Evolutionary conservation across 306 rosid genomes (phyloP), one percentile per base, ranked within the genome.

Genomic region (Clitoria ternatea): DNA sequence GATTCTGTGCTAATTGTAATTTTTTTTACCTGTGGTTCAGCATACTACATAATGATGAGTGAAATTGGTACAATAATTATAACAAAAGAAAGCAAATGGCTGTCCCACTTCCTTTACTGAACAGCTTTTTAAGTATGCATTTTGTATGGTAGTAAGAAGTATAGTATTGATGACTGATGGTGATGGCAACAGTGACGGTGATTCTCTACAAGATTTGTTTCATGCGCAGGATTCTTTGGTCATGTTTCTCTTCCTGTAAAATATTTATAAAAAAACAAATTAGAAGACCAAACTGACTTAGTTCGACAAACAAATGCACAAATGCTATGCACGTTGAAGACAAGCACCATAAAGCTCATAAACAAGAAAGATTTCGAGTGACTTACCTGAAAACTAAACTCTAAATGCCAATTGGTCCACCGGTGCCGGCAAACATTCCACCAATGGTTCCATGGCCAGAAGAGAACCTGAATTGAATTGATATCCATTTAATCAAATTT

Each of bases 391-490:
- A 48, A 15, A 29, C 22, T 69, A 73, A 64, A 77, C 96, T 91
- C 96, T 91, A 91, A 72, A 88, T 89, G 78, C 96, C 97, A 37
- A 91, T 95, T 0, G 99, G 86, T 8, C 95, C 91, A 0, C 93
- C 90, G 0, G 96, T 85, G 61, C 96, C 92, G 0, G 92, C 92
- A 10, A 86, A 80, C 96, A 93, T 85, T 49, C 96, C 97, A 23
- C 96, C 97, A 23, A 90, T 85, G 52, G 98, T 85, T 36, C 97
- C 87, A 71, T 90, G 96, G 59, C 90, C 71, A 9, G 97, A 85
- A 45, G 97, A 77, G 82, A 91, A 89, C 92, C 99, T 94, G 73
- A 7, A 55, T 40, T 1, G 24, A 42, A 77, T 40, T 1, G 24
- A 42, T 74, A 26, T 6, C 19, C 27, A 65, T 6, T 29, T 69